Base-by-base conservation (phyloP, 2,329 filamentous ascomycete species). In the Plectosphaerella plurivora region DNA sequence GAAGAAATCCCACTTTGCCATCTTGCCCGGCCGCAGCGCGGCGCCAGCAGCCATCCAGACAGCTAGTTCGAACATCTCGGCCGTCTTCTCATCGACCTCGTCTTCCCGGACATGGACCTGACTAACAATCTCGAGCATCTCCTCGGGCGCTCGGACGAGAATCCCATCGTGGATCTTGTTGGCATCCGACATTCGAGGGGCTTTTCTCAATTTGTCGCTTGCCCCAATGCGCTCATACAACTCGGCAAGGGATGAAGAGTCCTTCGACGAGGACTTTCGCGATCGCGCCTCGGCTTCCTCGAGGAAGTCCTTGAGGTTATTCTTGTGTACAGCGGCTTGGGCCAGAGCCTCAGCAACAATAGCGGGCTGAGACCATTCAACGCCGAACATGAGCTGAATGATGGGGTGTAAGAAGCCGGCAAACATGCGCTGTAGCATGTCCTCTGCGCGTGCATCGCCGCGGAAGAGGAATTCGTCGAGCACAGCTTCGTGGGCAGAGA, bases 371-470 rank as follows among this genome's bases (percentile, higher is more conserved):
- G 79, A 67, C 73, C 91, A 96, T 65, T 96, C 91, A 36, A 96
- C 65, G 5, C 88, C 91, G 63, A 91, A 96, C 47, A 91, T 88
- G 18, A 96, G 78, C 64, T 96, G 90, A 56, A 96, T 92, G 15
- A 94, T 71, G 2, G 91, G 90, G 63, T 96, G 90, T 2, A 91
- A 60, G 56, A 93, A 79, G 0, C 84, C 86, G 15, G 78, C 79
- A 62, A 82, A 91, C 62, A 93, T 71, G 16, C 91, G 77, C 2
- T 76, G 74, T 3, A 92, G 70, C 74, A 96, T 73, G 55, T 86
- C 83, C 39, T 91, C 82, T 5, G 86, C 84, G 44, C 77, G 71
- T 44, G 83, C 78, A 51, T 86, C 81, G 2, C 79, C 81, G 3
- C 79, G 75, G 63, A 96, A 90, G 1, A 96, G 56, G 60, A 89